These are phyloP conservation scores for Gaertneriomyces semiglobifer DNA, from an alignment of 192 early-diverging fungal genomes.

Conservation along the genomic window DNA sequence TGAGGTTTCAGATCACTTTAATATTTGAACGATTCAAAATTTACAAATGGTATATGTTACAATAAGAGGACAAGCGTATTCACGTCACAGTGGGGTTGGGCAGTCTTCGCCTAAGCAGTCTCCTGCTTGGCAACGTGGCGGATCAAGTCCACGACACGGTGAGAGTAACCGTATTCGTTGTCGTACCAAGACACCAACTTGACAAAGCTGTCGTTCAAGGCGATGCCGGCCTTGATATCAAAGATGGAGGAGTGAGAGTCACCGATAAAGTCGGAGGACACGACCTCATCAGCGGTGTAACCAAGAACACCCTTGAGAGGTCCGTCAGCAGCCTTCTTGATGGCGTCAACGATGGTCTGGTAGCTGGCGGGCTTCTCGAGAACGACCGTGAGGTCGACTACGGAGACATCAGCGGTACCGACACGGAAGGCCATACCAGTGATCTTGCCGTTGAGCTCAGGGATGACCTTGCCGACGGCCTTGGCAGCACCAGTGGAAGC, in stretches of 20 bases:
- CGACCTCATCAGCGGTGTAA: constrained; percentile 93
- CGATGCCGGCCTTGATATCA: constrained; percentile 94
- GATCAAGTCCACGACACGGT: constrained; percentile 87
- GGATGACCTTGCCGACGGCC: constrained; percentile 98
- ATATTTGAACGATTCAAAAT: no score
- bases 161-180: constrained; percentile 82
- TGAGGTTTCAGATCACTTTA: no score
- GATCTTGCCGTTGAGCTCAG: constrained; percentile 88
- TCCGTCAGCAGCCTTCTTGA: constrained; percentile 82
- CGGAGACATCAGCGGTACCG: constrained; percentile 88
- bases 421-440: constrained; percentile 99
- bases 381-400: constrained; percentile 95
- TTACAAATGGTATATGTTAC: no score
- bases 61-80: no score
- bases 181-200: constrained; percentile 96
- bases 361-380: constrained; percentile 86
- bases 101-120: no score
- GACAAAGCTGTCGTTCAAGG: constrained; percentile 90
- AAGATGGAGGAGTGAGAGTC: constrained; percentile 90
- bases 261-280: constrained; percentile 92
- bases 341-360: constrained; percentile 79
- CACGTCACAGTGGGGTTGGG: no score
- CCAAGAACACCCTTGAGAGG: constrained; percentile 85
- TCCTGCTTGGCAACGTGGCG: constrained; percentile 37
- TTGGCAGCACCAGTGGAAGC: constrained; percentile 97